Percentiles rank a stretch among this genome's conserved stretches.
Conservation (phyloP, 257 asterid genomes). For the Paraleonurus japonicus region DNA sequence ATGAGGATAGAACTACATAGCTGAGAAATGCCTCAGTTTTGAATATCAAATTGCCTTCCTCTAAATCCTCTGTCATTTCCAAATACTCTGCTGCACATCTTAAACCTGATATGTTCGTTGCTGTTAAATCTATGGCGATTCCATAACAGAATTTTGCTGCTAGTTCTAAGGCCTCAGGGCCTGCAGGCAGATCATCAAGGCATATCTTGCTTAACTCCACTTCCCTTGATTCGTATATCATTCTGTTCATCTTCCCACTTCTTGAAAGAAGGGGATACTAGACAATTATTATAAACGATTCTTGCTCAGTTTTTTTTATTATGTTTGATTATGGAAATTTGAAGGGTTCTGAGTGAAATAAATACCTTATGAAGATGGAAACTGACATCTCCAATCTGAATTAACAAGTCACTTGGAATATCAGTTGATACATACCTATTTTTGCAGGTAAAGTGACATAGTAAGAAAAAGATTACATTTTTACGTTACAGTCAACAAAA, state of each 20-base stretch:
- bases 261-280: conserved; percentile 91
- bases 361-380: conserved; percentile 92
- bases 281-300: neutral
- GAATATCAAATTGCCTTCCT: conserved; percentile 94
- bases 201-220: conserved; percentile 47
- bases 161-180: conserved; percentile 79
- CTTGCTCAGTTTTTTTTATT: neutral
- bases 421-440: conserved; percentile 87
- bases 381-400: conserved; percentile 75
- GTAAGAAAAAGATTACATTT: neutral
- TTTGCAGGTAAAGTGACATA: neutral
- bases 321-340: neutral
- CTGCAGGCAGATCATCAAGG: conserved; percentile 82
- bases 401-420: conserved; percentile 80
- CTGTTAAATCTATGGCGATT: conserved; percentile 77
- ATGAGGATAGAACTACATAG: conserved; percentile 88
- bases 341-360: too few species aligned
- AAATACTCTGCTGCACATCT: conserved; percentile 92
- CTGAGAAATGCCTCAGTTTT: conserved; percentile 96
- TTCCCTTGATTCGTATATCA: conserved; percentile 66
- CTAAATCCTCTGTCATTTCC: conserved; percentile 97
- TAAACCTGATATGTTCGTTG: conserved; percentile 79
- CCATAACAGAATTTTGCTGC: conserved; percentile 99
- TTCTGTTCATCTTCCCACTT: conserved; percentile 78
- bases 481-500: neutral